Base-by-base conservation (phyloP, 441 rosid genomes). In the Adansonia madagascariensis region DNA sequence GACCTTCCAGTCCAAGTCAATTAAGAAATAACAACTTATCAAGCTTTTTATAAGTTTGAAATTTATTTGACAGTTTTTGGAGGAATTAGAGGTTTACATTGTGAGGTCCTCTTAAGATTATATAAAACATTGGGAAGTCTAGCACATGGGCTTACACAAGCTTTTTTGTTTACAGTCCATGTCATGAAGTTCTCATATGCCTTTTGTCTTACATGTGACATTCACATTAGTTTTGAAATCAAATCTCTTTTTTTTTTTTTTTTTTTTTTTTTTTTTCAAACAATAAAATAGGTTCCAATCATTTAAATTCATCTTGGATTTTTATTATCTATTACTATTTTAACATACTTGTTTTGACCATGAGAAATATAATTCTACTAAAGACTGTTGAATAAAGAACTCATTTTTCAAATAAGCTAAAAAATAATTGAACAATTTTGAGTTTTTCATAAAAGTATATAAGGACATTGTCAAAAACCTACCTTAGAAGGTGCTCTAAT, bases 11-110 rank as follows among this genome's bases (percentile, higher is more conserved):
- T 79, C 76, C 22, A 59, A 60, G 43, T 57, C 22, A 57, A 61
- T 62, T 61, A 56, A 73, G 64, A 18, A 41, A 59, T 39, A 39
- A 63, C 11, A 74, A 69, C n/a, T 61, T 50, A 43, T 55, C 63
- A 22, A 35, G 61, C 61, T 62, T 47, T 71, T 31, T 71, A 71
- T 71, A 49, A 12, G 71, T 39, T 15, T 76, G 27, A 56, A 64
- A 22, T 67, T 80, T 22, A 44, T 18, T 49, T 74, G 43, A 39
- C 68, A 43, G 78, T 61, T 68, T 69, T 50, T 24, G 55, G 61
- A 50, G 50, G 63, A 46, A 63, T 62, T 49, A 17, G n/a, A 55
- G 18, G 71, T 56, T 67, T 66, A 72, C 11, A 3, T 52, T 66
- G 9, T 17, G 18, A 65, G 69, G 43, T 47, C 47, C 69, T 53